Percentiles rank a stretch among this genome's conserved stretches.
These are phyloP conservation scores for Dictyostelium capitatum DNA, from an alignment of 78 protist species.

Conservation along the genomic window DNA sequence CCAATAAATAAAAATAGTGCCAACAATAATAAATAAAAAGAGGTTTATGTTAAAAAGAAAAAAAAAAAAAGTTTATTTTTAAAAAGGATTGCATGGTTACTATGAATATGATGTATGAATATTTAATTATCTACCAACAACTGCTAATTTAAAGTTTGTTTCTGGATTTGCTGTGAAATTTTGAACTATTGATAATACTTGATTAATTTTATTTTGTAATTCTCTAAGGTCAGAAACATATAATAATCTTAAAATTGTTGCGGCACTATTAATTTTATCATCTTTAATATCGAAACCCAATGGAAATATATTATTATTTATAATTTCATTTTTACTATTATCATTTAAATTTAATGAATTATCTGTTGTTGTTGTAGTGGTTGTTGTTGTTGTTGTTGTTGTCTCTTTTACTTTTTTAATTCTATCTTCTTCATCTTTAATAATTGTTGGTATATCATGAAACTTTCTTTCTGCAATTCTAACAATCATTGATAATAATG, in stretches of 20 bases:
- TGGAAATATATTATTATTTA: conserved; percentile 64
- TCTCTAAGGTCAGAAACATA: conserved; percentile 79
- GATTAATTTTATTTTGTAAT: conserved; percentile 65
- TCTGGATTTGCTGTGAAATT: conserved; percentile 65
- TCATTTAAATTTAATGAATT: conserved; percentile 7
- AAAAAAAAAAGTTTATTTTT: too few species aligned
- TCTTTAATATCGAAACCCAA: conserved; percentile 57
- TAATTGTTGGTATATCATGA: conserved; percentile 3
- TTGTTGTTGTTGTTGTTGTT: conserved; percentile 18
- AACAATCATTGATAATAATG: conserved; percentile 15
- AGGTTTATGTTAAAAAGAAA: too few species aligned
- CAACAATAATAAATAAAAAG: too few species aligned
- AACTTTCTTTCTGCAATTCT: conserved; percentile 78
- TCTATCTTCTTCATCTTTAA: not conserved
- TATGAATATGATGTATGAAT: too few species aligned
- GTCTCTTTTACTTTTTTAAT: conserved; percentile 11
- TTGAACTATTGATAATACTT: conserved; percentile 61
- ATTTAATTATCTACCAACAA: conserved; percentile 79
- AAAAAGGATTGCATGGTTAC: too few species aligned
- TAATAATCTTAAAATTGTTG: conserved; percentile 64
- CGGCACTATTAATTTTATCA: conserved; percentile 74
- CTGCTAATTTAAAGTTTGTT: conserved; percentile 73
- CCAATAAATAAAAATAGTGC: too few species aligned
- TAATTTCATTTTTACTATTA: conserved; percentile 24
- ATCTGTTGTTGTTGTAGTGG: not conserved